Base-by-base conservation (phyloP, 352 stramenopile genomes). In the Pythium coloratum region DNA sequence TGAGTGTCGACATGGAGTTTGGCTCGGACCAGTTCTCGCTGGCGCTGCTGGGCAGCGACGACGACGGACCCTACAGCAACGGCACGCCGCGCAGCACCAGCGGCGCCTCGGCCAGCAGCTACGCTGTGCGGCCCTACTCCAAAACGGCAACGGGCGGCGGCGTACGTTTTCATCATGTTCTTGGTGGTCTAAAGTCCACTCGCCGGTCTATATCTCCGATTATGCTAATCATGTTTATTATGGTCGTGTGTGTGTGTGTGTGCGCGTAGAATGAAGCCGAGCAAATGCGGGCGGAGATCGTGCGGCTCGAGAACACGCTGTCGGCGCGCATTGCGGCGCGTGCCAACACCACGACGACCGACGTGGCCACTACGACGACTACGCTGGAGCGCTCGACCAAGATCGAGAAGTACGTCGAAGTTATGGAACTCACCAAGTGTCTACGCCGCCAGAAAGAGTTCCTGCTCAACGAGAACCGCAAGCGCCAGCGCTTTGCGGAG, bases 381-480 rank as follows among this genome's bases (percentile, higher is more conserved):
- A 76, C 86, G 33, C 73, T 93, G 10, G 85, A 93, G 75, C 85
- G 85, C 49, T 91, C 84, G 53, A 87, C 74, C 65, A 92, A 92
- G 66, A 94, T 94, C 55, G 86, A 94, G 59, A 94, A 94, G 62
- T 94, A 94, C 75, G 82, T 92, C 55, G 86, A 94, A 65, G 83
- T 92, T 26, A 92, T 94, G 86, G 86, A 94, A 50, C 80, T 94
- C 28, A 94, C 84, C 69, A 94, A 94, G 72, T 94, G 86, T 75
- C 71, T 94, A 58, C 86, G 86, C 33, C 86, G 86, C 36, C 86
- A 94, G 62, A 92, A 94, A 62, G 82, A 94, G 76, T 94, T 92
- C 42, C 42, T 94, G n/a, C 66, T 94, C 32, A 92, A 80, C 36
- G 86, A 94, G 62, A 94, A 94, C 70, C 84, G 84, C 75, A 94